A percentile compares a stretch with the other conserved stretches of the same genome.
phyloP scores from a whole-genome alignment of 2,329 filamentous ascomycete genomes.

The Exophiala bonariae region DNA sequence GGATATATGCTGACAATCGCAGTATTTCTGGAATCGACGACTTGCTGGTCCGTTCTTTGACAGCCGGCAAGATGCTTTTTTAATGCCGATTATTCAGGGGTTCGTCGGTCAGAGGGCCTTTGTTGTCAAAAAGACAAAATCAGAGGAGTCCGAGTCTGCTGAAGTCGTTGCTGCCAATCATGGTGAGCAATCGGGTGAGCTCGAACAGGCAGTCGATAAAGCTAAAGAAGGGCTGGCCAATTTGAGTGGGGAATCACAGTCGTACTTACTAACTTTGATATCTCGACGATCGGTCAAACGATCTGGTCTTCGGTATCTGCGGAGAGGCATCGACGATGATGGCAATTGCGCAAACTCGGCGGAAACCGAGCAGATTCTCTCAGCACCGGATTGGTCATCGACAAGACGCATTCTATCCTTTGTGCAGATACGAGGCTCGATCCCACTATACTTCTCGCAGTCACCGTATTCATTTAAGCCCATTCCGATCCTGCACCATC shows the following conservation, averaged over 20 bases:
- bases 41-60: constrained; percentile 73
- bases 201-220: constrained; percentile 15
- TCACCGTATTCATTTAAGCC: constrained; percentile 93
- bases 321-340: constrained; percentile 85
- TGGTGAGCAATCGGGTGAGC: constrained; percentile 41
- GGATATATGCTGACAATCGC: constrained; percentile 8
- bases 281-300: constrained; percentile 86
- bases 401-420: constrained; percentile 73
- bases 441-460: constrained; percentile 93
- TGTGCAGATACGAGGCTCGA: constrained; percentile 83
- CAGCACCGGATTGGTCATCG: constrained; percentile 64
- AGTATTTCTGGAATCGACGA: constrained; percentile 90
- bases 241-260: constrained; percentile 37
- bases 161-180: constrained; percentile 30
- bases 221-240: constrained; percentile 27
- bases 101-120: constrained; percentile 89
- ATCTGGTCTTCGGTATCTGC: constrained; percentile 84
- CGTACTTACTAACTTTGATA: constrained; percentile 80
- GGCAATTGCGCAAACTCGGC: constrained; percentile 87
- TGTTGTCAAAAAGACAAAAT: constrained; percentile 56
- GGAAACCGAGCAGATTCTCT: constrained; percentile 93
- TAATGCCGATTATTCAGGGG: constrained; percentile 85
- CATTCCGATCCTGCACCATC: constrained; percentile 77
- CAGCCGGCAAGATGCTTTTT: constrained; percentile 67
- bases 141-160: constrained; percentile 22